These are phyloP conservation scores for Nakazawaea ernobii DNA, from an alignment of 805 yeast species.

Conservation along the genomic window DNA sequence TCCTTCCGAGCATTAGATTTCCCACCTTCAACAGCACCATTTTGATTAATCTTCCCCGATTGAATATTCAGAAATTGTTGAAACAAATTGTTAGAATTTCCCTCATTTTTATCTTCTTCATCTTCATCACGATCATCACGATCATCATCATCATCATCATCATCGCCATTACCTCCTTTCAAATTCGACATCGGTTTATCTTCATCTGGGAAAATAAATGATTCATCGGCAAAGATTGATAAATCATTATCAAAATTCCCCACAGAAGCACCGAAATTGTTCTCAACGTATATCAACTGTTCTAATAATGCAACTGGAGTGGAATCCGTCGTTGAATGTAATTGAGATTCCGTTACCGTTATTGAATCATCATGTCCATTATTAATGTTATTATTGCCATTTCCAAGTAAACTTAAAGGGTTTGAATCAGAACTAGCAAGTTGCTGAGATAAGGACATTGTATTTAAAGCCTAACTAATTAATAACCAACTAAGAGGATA, in stretches of 20 bases:
- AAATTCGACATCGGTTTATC: conserved; percentile 44
- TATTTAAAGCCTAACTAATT: no score
- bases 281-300: conserved; percentile 5
- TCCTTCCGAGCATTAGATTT: conserved; percentile 3
- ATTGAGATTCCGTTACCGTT: background rate
- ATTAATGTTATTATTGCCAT: background rate
- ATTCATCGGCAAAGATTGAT: conserved; percentile 78
- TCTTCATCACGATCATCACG: conserved; percentile 14
- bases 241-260: conserved; percentile 57
- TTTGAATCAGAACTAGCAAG: no score
- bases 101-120: background rate
- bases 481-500: no score
- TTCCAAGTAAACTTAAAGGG: no score
- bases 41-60: conserved; percentile 10
- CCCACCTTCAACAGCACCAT: conserved; percentile 18
- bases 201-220: conserved; percentile 77
- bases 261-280: conserved; percentile 16
- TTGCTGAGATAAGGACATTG: no score
- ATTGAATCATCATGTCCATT: background rate
- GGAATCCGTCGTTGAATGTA: background rate
- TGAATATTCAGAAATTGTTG: background rate
- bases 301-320: conserved; percentile 3
- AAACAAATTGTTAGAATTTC: background rate
- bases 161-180: conserved; percentile 7
- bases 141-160: conserved; percentile 15